Evolutionary conservation across 1,284 basidiomycete genomes (phyloP), one percentile per base, ranked within the genome.

Genomic region (Ustilago hordei): DNA sequence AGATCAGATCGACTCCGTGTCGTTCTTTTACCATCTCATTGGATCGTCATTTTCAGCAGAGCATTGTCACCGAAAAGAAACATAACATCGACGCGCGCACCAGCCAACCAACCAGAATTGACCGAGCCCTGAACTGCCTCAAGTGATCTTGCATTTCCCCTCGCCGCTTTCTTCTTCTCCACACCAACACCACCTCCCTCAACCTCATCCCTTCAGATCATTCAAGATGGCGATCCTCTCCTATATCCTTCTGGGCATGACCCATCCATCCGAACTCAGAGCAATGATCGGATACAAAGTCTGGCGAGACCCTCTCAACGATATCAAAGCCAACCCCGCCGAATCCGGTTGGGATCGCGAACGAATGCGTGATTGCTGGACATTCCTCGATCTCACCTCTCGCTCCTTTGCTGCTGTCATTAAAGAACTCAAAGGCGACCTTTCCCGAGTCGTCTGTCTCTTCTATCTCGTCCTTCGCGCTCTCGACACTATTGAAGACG

Each of bases 401-500:
- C 88, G 95, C 69, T 94, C 92, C 87, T 99, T 98, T 81, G 90
- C 95, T 4, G 91, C 93, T 8, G 96, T 99, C 79, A 95, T 98
- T 86, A 98, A 97, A 88, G 94, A 98, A 88, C 89, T 99, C 12
- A 95, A 99, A 57, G 96, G 95, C 2, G 96, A 98, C 85, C 88
- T 99, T 67, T 94, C 95, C 4, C 89, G 96, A 69, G 93, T 93
- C 54, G 83, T 98, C 76, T 95, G 93, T 86, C 87, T 99, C 72
- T 99, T 98, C 88, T 99, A 99, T 87, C 91, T 99, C 59, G 93
- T 96, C 5, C 90, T 99, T 7, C 91, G 96, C 32, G 96, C 91
- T 1, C 88, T 99, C 36, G 97, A 99, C 87, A 99, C 97, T 12
- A 90, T 99, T 70, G 96, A 99, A 87, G 96, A 99, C 86, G 96